phyloP scores from a whole-genome alignment of 2,329 filamentous ascomycete species.

The Davidsoniella australis region DNA sequence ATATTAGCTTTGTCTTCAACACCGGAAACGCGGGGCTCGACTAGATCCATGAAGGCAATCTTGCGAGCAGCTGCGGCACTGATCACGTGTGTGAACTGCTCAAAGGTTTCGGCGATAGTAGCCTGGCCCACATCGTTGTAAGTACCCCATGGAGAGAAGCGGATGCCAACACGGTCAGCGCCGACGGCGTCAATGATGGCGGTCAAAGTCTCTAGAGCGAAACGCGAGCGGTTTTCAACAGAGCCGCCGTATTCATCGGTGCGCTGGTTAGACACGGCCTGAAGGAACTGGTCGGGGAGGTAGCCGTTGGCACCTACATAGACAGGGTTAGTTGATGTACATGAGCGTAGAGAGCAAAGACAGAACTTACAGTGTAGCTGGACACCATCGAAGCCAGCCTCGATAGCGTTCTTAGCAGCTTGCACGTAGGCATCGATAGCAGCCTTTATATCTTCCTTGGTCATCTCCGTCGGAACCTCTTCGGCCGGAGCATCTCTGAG shows the following conservation, averaged over 20 bases:
- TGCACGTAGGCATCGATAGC: conserved; percentile 44
- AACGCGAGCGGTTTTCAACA: conserved; percentile 34
- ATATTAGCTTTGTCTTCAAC: conserved; percentile 21
- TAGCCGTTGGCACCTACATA: conserved; percentile 36
- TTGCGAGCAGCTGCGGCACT: conserved; percentile 31
- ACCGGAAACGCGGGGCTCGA: conserved; percentile 36
- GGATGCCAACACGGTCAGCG: conserved; percentile 32
- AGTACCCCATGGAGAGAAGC: conserved; percentile 38
- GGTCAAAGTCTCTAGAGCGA: conserved; percentile 32
- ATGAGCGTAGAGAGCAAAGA: neutral
- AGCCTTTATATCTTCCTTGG: conserved; percentile 44
- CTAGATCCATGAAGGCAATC: conserved; percentile 39
- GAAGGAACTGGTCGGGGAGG: conserved; percentile 46
- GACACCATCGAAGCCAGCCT: conserved; percentile 53
- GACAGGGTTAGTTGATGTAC: neutral
- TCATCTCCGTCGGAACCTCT: conserved; percentile 46
- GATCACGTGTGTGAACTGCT: conserved; percentile 41
- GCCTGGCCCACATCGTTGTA: conserved; percentile 45
- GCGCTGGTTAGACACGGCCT: conserved; percentile 30
- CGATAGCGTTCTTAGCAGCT: conserved; percentile 37
- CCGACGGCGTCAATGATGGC: conserved; percentile 27
- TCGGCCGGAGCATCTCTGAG: conserved; percentile 25
- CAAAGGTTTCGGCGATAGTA: conserved; percentile 27
- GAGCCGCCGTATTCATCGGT: conserved; percentile 38
- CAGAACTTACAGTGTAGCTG: conserved; percentile 27